These are phyloP conservation scores for Fusarium stilboides DNA, from an alignment of 2,329 filamentous ascomycete species.

Conservation along the genomic window DNA sequence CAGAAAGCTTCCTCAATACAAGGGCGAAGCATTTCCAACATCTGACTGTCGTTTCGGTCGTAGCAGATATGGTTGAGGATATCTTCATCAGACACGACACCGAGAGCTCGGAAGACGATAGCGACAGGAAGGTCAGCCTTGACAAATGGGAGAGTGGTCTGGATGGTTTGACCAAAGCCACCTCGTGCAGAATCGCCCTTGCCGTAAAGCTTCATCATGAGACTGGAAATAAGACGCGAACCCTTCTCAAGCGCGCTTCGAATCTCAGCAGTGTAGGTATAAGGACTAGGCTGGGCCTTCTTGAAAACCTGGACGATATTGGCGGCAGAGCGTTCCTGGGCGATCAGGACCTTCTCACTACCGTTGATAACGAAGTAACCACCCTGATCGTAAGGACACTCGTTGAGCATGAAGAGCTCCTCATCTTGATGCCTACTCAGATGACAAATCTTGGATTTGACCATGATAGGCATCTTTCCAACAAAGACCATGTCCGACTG, in stretches of 20 bases:
- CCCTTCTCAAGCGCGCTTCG: conserved; percentile 97
- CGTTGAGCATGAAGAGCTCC: conserved; percentile 90
- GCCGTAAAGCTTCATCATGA: conserved; percentile 90
- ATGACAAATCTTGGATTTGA: conserved; percentile 96
- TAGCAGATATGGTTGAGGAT: conserved; percentile 99
- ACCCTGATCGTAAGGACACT: conserved; percentile 98
- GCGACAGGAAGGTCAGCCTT: conserved; percentile 94
- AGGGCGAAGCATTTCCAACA: conserved; percentile 97
- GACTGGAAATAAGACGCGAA: conserved; percentile 91
- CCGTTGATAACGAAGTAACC: conserved; percentile 99
- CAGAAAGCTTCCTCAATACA: conserved; percentile 98
- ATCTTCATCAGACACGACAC: conserved; percentile 97
- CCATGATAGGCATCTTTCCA: conserved; percentile 96
- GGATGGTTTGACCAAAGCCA: conserved; percentile 88
- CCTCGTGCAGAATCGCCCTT: conserved; percentile 85
- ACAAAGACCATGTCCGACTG: conserved; percentile 86
- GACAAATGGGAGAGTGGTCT: conserved; percentile 92
- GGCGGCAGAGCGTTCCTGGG: conserved; percentile 95
- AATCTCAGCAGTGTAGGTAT: conserved; percentile 95
- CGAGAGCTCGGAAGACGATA: conserved; percentile 94
- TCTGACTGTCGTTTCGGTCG: conserved; percentile 93
- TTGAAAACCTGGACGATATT: conserved; percentile 99
- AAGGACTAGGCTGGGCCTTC: conserved; percentile 93
- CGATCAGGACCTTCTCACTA: conserved; percentile 97
- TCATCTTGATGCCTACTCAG: conserved; percentile 87